phyloP scores from a whole-genome alignment of 1,139 yeast species.

The Scheffersomyces cryptocercus region DNA sequence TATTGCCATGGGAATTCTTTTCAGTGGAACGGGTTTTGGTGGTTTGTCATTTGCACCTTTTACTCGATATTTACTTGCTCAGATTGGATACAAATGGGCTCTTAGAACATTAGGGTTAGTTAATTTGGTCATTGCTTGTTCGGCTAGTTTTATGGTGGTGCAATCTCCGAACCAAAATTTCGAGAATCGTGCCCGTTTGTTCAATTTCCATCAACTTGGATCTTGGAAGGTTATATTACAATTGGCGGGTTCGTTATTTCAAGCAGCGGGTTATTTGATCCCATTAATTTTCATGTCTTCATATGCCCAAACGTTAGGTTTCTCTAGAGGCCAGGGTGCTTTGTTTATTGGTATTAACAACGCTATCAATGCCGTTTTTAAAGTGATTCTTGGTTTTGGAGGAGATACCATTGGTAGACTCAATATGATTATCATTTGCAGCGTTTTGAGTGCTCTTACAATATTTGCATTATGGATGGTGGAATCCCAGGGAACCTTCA shows the following conservation, averaged over 20 bases:
- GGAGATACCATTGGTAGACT: slow-evolving; percentile 40
- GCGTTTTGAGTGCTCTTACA: slow-evolving; percentile 28
- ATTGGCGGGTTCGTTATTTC: slow-evolving; percentile 32
- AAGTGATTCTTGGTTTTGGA: slow-evolving; percentile 34
- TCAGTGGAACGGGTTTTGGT: slow-evolving; percentile 46
- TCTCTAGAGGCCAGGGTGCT: slow-evolving; percentile 35
- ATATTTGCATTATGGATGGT: slow-evolving; percentile 38
- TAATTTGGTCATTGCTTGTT: slow-evolving; percentile 15
- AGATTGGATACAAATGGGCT: slow-evolving; percentile 43
- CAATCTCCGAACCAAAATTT: slow-evolving; percentile 2
- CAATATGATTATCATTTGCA: slow-evolving; percentile 38
- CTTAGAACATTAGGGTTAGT: slow-evolving; percentile 34
- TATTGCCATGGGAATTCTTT: slow-evolving; percentile 42
- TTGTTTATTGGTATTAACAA: slow-evolving; percentile 44
- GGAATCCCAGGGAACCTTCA: slow-evolving; percentile 24
- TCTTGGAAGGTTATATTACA: slow-evolving; percentile 26
- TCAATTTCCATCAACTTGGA: slow-evolving; percentile 17
- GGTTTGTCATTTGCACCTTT: slow-evolving; percentile 40
- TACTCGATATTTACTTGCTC: slow-evolving; percentile 26
- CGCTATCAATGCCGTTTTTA: slow-evolving; percentile 40
- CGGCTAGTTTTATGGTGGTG: slow-evolving; percentile 21
- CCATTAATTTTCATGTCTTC: slow-evolving; percentile 45
- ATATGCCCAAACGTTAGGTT: slow-evolving; percentile 38
- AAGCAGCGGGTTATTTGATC: slow-evolving; percentile 43
- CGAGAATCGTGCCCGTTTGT: slow-evolving; percentile 4